Percentiles rank a stretch among this genome's conserved stretches.
phyloP scores from a whole-genome alignment of 2,329 filamentous ascomycete species.

The Parasarocladium wereldwijsianum region DNA sequence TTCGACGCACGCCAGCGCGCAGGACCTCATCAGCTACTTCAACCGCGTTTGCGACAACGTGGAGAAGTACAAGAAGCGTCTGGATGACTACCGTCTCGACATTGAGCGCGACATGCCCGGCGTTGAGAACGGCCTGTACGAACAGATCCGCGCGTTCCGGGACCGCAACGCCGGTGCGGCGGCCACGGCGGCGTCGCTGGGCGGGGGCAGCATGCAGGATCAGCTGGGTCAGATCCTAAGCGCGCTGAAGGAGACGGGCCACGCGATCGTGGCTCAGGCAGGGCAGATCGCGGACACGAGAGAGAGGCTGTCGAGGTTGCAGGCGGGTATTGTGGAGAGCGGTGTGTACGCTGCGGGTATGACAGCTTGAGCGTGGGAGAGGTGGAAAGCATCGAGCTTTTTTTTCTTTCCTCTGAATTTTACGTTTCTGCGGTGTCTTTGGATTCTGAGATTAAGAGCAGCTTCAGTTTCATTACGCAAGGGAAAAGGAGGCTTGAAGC shows the following conservation, averaged over 20 bases:
- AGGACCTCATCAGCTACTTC: conserved; percentile 29
- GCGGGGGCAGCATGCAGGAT: conserved; percentile 16
- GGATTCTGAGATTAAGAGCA: too few species aligned
- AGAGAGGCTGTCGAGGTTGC: conserved; percentile 24
- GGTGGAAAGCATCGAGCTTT: conserved; percentile 1
- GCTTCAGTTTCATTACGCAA: neutral
- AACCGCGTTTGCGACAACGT: conserved; percentile 28
- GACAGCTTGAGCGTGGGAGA: conserved; percentile 11
- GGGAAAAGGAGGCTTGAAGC: too few species aligned
- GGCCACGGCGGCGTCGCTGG: conserved; percentile 9
- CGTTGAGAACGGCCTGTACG: conserved; percentile 30
- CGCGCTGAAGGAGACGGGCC: conserved; percentile 24
- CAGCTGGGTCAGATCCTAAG: conserved; percentile 22
- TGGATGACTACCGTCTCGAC: conserved; percentile 29
- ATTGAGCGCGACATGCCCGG: conserved; percentile 33
- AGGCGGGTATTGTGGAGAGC: conserved; percentile 24
- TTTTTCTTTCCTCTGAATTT: too few species aligned
- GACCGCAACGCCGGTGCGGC: conserved; percentile 13
- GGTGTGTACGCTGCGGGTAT: conserved; percentile 20
- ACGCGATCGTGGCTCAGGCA: conserved; percentile 24
- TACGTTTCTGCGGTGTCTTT: too few species aligned
- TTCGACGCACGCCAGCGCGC: conserved; percentile 21
- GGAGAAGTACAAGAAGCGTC: conserved; percentile 25
- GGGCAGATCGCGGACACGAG: conserved; percentile 27
- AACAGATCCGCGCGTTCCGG: conserved; percentile 22